phyloP scores from a whole-genome alignment of 1,284 basidiomycete species.

The Puccinia horiana region DNA sequence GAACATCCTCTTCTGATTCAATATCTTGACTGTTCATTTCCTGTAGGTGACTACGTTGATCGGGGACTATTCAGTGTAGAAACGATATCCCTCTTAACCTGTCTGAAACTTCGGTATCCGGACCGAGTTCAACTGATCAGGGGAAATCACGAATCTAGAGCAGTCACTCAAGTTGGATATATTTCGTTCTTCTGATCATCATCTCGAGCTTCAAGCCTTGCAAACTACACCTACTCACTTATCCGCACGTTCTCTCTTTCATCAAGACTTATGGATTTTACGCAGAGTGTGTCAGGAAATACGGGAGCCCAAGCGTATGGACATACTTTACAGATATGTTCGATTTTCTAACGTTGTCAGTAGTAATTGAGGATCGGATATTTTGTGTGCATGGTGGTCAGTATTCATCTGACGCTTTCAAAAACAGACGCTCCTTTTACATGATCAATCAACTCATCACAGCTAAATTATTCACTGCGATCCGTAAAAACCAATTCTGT shows the following conservation, averaged over 20 bases:
- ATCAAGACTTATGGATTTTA: constrained; percentile 97
- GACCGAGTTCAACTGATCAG: constrained; percentile 94
- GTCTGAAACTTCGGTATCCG: constrained; percentile 94
- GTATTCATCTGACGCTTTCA: constrained; percentile 52
- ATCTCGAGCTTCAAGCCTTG: constrained; percentile 51
- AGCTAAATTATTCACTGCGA: neutral
- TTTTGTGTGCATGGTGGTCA: constrained; percentile 97
- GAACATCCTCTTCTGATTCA: neutral
- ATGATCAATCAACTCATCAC: neutral
- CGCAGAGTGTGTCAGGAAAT: constrained; percentile 96
- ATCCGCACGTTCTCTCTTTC: neutral
- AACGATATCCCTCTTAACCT: constrained; percentile 94
- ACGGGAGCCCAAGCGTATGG: constrained; percentile 94
- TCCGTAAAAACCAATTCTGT: neutral
- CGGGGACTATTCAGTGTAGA: constrained; percentile 96
- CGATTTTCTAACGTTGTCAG: constrained; percentile 94
- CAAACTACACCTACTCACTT: constrained; percentile 50
- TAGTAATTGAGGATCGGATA: constrained; percentile 98
- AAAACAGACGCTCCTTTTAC: neutral
- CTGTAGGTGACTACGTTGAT: constrained; percentile 92
- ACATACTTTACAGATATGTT: constrained; percentile 99
- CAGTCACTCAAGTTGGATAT: constrained; percentile 82
- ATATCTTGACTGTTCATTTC: constrained; percentile 13
- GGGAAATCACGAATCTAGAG: constrained; percentile 96
- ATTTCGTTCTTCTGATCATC: constrained; percentile 49